Conservation (phyloP, 441 rosid genomes). For the Populus tomentosa region DNA sequence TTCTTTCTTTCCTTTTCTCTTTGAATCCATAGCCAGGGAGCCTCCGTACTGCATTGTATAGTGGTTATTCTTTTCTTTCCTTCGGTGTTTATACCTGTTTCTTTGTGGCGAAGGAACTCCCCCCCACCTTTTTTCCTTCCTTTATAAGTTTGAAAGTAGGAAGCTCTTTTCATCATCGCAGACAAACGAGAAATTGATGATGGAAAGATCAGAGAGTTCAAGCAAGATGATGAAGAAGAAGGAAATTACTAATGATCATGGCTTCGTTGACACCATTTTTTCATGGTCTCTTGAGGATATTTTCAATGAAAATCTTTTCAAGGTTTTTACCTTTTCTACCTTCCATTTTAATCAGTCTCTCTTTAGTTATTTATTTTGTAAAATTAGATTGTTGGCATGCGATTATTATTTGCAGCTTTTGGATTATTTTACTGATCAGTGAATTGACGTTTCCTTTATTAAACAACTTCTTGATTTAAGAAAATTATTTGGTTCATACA, state of each 20-base stretch:
- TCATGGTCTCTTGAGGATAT: slow-evolving; percentile 15
- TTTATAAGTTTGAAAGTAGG: neutral
- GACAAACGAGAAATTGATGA: neutral
- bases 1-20: neutral
- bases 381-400: neutral
- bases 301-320: neutral
- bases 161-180: neutral
- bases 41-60: neutral
- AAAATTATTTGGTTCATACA: neutral
- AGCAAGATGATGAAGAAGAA: neutral
- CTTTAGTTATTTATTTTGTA: neutral
- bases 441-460: neutral
- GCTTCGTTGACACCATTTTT: neutral
- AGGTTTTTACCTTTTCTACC: slow-evolving; percentile 2
- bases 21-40: neutral
- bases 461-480: neutral
- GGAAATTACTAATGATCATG: neutral
- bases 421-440: neutral
- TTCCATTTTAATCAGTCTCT: neutral
- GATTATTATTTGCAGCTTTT: neutral
- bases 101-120: neutral
- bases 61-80: neutral
- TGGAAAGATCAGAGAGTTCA: neutral
- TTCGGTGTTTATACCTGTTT: neutral
- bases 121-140: neutral